phyloP scores from a whole-genome alignment of 2,329 filamentous ascomycete genomes.

The Aspergillus glaucus region DNA sequence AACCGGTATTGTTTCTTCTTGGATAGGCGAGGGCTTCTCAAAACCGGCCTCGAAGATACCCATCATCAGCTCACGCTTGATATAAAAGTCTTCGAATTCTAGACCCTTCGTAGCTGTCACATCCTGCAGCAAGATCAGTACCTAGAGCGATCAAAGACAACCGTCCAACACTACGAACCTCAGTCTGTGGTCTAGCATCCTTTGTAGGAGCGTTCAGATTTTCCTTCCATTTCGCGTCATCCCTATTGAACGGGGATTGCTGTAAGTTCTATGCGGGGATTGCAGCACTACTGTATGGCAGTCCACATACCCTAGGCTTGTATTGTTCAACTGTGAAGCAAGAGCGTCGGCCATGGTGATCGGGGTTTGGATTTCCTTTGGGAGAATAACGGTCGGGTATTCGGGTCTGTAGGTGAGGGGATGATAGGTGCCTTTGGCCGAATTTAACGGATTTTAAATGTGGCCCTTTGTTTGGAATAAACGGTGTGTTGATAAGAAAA shows the following conservation, averaged over 20 bases:
- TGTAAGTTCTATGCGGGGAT: conserved; percentile 8
- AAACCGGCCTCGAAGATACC: conserved; percentile 99
- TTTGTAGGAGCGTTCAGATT: conserved; percentile 42
- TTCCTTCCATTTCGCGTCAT: conserved; percentile 39
- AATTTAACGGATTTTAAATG: neutral
- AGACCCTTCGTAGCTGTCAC: conserved; percentile 96
- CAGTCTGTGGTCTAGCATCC: conserved; percentile 45
- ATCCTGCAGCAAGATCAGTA: conserved; percentile 56
- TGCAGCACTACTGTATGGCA: conserved; percentile 2
- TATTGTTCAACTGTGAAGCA: conserved; percentile 40
- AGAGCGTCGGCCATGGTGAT: conserved; percentile 39
- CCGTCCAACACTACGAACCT: conserved; percentile 30
- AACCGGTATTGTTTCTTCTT: conserved; percentile 98
- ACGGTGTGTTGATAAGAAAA: neutral
- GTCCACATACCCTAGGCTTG: conserved; percentile 35
- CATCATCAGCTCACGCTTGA: conserved; percentile 95
- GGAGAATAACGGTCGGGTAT: neutral
- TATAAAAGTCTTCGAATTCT: conserved; percentile 94
- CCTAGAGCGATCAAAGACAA: conserved; percentile 5
- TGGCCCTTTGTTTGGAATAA: neutral
- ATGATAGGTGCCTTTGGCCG: neutral
- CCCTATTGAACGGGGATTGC: conserved; percentile 20
- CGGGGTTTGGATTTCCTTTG: neutral
- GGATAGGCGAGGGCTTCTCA: conserved; percentile 96
- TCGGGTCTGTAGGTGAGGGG: neutral